Percentiles rank a stretch among this genome's conserved stretches.
These are phyloP conservation scores for Jacaranda mimosifolia DNA, from an alignment of 257 asterid species.

Conservation along the genomic window DNA sequence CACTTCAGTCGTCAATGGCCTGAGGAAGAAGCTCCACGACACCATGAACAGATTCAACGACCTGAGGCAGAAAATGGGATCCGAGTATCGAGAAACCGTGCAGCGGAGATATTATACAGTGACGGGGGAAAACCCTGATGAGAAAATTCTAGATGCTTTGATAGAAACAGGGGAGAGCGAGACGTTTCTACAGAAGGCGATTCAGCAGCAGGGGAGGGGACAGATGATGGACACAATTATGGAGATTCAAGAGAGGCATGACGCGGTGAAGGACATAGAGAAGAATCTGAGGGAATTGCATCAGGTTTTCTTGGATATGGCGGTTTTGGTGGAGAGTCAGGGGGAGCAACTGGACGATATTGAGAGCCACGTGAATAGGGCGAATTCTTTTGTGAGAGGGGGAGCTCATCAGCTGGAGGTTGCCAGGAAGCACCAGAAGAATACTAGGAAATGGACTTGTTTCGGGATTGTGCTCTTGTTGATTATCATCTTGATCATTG, in stretches of 20 bases:
- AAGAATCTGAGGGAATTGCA: constrained; percentile 57
- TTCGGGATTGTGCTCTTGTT: constrained; percentile 54
- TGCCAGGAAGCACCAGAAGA: constrained; percentile 61
- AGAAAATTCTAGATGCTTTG: constrained; percentile 52
- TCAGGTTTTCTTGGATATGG: constrained; percentile 64
- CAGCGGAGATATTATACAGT: constrained; percentile 70
- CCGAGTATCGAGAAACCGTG: constrained; percentile 69
- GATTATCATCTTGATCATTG: constrained; percentile 55
- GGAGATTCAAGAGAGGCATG: constrained; percentile 63
- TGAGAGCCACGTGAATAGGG: constrained; percentile 70
- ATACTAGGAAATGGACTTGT: constrained; percentile 69
- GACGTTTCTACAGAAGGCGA: constrained; percentile 62
- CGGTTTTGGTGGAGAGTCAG: constrained; percentile 67
- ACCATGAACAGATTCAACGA: constrained; percentile 67
- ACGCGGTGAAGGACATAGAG: constrained; percentile 60
- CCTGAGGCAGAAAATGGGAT: constrained; percentile 59
- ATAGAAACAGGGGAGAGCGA: constrained; percentile 77
- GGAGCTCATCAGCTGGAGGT: constrained; percentile 59
- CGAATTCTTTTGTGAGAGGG: constrained; percentile 57
- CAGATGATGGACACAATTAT: constrained; percentile 54
- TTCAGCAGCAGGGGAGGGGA: constrained; percentile 64
- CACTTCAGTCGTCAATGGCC: constrained; percentile 76
- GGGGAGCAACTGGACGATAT: constrained; percentile 76
- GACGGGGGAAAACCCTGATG: constrained; percentile 75
- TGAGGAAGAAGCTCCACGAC: constrained; percentile 69